A percentile compares a stretch with the other conserved stretches of the same genome.
Conservation (phyloP, 208 protist species). For the Acanthamoeba lenticulata region DNA sequence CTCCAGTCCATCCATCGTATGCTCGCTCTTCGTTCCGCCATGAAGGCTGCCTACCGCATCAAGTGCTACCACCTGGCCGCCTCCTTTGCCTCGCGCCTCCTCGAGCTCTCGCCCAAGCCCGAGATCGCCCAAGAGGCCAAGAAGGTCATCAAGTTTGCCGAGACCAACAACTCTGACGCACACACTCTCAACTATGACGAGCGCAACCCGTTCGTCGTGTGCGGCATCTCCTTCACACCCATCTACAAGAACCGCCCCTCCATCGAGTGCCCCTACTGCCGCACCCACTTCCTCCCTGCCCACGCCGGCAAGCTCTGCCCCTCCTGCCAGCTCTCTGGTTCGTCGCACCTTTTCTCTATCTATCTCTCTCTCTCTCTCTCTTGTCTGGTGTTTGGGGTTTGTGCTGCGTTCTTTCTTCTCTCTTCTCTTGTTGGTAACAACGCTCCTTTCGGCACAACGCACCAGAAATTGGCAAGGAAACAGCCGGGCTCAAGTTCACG, state of each 20-base stretch:
- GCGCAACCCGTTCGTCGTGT: conserved; percentile 96
- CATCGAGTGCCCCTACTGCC: conserved; percentile 94
- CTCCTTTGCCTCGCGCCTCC: conserved; percentile 92
- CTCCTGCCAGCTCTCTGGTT: conserved; percentile 82
- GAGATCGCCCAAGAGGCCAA: conserved; percentile 87
- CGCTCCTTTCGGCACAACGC: too few species aligned
- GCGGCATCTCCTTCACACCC: conserved; percentile 82
- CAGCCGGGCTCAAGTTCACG: not conserved
- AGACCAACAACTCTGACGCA: conserved; percentile 90
- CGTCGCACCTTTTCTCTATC: not conserved
- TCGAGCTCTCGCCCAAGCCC: conserved; percentile 93
- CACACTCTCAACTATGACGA: conserved; percentile 95
- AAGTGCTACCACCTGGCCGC: conserved; percentile 93
- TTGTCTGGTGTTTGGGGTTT: not conserved
- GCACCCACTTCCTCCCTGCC: conserved; percentile 87
- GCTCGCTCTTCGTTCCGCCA: conserved; percentile 93
- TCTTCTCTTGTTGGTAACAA: not conserved
- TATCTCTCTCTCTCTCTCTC: not conserved
- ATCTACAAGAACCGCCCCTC: conserved; percentile 83
- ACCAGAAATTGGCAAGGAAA: not conserved
- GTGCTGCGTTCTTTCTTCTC: not conserved
- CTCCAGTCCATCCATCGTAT: conserved; percentile 91
- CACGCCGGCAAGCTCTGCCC: conserved; percentile 85
- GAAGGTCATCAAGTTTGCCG: conserved; percentile 92
- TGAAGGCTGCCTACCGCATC: conserved; percentile 93